Evolutionary conservation across 2,329 filamentous ascomycete genomes (phyloP).

Genomic region (Akanthomyces lecanii): DNA sequence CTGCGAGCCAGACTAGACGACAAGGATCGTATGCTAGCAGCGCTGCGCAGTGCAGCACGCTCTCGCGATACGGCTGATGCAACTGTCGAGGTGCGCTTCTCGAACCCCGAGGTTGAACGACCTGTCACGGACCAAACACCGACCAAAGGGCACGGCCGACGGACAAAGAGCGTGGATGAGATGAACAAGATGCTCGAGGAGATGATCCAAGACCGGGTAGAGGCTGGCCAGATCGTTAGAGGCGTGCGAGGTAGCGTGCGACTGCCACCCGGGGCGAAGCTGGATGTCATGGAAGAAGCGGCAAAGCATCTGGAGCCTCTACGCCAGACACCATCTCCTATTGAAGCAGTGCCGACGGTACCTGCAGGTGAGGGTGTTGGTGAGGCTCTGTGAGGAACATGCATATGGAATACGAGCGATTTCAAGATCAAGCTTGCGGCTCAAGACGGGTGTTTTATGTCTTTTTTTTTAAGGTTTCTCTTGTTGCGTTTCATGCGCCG

Average conservation of each 20-base stretch:
- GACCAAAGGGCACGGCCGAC: slow-evolving; percentile 40
- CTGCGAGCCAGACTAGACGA: slow-evolving; percentile 86
- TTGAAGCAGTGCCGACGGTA: slow-evolving; percentile 13
- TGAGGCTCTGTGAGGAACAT: slow-evolving; percentile 22
- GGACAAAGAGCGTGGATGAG: slow-evolving; percentile 74
- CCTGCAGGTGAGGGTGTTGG: slow-evolving; percentile 23
- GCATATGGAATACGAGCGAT: slow-evolving; percentile 1
- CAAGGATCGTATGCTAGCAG: slow-evolving; percentile 89
- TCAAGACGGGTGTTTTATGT: not conserved
- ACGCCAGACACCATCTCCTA: slow-evolving; percentile 34
- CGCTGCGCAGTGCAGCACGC: slow-evolving; percentile 77
- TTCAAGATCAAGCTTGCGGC: not conserved
- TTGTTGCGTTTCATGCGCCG: not conserved
- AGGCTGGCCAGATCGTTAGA: slow-evolving; percentile 67
- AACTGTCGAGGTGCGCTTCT: slow-evolving; percentile 30
- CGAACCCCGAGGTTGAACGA: slow-evolving; percentile 22
- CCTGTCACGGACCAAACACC: slow-evolving; percentile 24
- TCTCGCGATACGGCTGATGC: slow-evolving; percentile 77
- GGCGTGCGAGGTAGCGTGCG: slow-evolving; percentile 64
- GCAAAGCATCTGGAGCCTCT: slow-evolving; percentile 36
- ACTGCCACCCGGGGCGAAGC: slow-evolving; percentile 45
- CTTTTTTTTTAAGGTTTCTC: not conserved
- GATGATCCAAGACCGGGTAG: slow-evolving; percentile 89
- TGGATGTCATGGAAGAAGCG: slow-evolving; percentile 32
- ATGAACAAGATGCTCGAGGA: slow-evolving; percentile 92